Percentiles rank a stretch among this genome's conserved stretches.
Evolutionary conservation across 306 rosid genomes (phyloP).

Genomic region (Parietaria judaica): DNA sequence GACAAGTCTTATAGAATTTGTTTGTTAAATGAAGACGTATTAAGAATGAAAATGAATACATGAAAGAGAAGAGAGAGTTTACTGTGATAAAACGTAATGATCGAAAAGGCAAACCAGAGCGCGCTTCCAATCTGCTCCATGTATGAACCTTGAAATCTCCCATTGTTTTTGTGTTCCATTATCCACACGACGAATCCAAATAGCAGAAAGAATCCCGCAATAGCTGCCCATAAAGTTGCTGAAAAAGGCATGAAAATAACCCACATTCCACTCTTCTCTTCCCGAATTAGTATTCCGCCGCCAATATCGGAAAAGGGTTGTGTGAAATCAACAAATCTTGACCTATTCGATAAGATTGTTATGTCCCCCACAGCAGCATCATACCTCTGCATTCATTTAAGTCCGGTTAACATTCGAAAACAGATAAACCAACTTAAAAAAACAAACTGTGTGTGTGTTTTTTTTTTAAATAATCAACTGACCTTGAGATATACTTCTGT

Average conservation of each 20-base stretch:
- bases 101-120: slow-evolving; percentile 1
- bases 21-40: too few relatives aligned
- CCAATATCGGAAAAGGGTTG: background rate
- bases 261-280: background rate
- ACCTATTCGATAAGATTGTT: background rate
- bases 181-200: background rate
- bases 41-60: too few relatives aligned
- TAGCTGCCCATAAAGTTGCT: background rate
- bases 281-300: background rate
- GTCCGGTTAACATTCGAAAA: too few relatives aligned
- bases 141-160: background rate
- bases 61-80: too few relatives aligned
- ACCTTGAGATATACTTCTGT: slow-evolving; percentile 2
- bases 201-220: background rate
- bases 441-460: background rate
- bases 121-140: background rate
- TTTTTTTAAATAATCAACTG: background rate
- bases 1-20: too few relatives aligned
- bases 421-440: background rate
- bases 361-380: background rate
- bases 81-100: background rate
- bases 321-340: background rate
- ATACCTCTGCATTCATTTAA: background rate
- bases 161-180: background rate
- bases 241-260: background rate